A percentile compares a stretch with the other conserved stretches of the same genome.
phyloP scores from a whole-genome alignment of 2,329 filamentous ascomycete species.

The Diatrype stigma region DNA sequence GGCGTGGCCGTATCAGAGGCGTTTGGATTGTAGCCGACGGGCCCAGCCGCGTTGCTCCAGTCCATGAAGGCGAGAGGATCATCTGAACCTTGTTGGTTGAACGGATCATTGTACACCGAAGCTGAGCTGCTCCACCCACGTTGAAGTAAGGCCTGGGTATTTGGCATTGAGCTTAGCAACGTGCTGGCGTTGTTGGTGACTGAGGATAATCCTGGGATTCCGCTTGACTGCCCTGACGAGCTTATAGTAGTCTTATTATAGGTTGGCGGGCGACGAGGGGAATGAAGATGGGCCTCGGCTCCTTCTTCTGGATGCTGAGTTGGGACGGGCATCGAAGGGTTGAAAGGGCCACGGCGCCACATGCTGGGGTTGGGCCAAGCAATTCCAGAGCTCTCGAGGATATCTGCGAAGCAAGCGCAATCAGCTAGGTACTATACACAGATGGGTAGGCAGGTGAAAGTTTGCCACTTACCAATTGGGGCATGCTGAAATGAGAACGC shows the following conservation, averaged over 20 bases:
- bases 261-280: constrained; percentile 43
- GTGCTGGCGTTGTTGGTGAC: constrained; percentile 8
- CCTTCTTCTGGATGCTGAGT: constrained; percentile 39
- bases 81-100: constrained; percentile 18
- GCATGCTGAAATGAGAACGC: constrained; percentile 84
- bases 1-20: constrained; percentile 12
- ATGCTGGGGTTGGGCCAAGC: constrained; percentile 75
- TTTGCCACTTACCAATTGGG: constrained; percentile 59
- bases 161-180: constrained; percentile 24
- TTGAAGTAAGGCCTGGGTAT: constrained; percentile 23
- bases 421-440: constrained; percentile 4
- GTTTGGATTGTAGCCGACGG: constrained; percentile 14
- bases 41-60: constrained; percentile 19
- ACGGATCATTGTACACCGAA: constrained; percentile 20
- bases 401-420: constrained; percentile 43
- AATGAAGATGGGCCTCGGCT: constrained; percentile 59
- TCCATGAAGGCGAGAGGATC: constrained; percentile 25
- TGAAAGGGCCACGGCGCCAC: constrained; percentile 52
- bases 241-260: constrained; percentile 12
- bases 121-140: constrained; percentile 13
- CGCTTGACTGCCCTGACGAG: constrained; percentile 12
- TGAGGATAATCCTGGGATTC: constrained; percentile 15
- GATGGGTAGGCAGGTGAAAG: not conserved
- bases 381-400: constrained; percentile 69
- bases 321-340: constrained; percentile 37